A percentile compares a stretch with the other conserved stretches of the same genome.
These are phyloP conservation scores for Breynia disticha DNA, from an alignment of 441 rosid species.

Conservation along the genomic window DNA sequence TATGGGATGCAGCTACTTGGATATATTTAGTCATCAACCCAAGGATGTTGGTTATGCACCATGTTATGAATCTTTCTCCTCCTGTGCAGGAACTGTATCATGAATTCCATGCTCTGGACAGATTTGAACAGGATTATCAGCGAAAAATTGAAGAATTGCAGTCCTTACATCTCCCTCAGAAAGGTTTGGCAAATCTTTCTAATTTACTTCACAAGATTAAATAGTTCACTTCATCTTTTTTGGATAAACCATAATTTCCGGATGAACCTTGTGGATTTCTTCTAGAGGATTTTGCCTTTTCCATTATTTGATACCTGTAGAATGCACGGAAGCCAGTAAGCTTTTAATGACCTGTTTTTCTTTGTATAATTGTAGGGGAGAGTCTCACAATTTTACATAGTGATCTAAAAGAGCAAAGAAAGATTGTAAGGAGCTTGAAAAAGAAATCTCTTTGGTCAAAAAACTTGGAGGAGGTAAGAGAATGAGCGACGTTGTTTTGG, in stretches of 20 bases:
- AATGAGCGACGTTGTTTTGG: background rate
- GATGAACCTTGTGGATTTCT: too few species aligned
- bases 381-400: conserved; percentile 41
- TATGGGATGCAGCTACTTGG: too few species aligned
- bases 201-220: too few species aligned
- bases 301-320: background rate
- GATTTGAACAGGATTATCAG: conserved; percentile 68
- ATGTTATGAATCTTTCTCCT: conserved; percentile 11
- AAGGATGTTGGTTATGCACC: background rate
- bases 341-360: background rate
- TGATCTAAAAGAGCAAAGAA: conserved; percentile 70
- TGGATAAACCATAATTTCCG: too few species aligned
- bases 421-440: conserved; percentile 53
- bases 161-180: conserved; percentile 59
- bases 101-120: conserved; percentile 65
- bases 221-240: too few species aligned
- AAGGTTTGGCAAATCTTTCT: conserved; percentile 33
- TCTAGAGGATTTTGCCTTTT: too few species aligned
- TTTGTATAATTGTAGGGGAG: conserved; percentile 22
- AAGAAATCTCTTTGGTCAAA: conserved; percentile 68
- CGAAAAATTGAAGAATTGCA: conserved; percentile 56
- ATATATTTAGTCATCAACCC: too few species aligned
- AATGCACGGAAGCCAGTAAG: background rate
- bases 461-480: conserved; percentile 57
- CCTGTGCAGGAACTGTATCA: conserved; percentile 72